Percentiles rank a stretch among this genome's conserved stretches.
Evolutionary conservation across 176 grass and related monocot species (phyloP).

Genomic region (Puccinellia tenuiflora): DNA sequence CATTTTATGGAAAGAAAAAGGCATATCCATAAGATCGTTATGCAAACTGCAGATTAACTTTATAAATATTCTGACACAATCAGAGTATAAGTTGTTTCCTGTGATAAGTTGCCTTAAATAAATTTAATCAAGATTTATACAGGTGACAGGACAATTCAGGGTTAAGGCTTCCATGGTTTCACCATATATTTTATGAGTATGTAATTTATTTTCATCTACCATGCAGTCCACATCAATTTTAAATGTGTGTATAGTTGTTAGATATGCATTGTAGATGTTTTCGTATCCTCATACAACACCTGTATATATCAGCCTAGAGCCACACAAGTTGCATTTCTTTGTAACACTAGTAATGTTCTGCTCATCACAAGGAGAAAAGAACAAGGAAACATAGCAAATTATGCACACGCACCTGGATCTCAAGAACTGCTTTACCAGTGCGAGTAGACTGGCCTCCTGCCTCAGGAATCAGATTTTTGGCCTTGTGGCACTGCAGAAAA

Average conservation of each 20-base stretch:
- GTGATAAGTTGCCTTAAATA: background rate
- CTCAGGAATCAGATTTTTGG: constrained; percentile 94
- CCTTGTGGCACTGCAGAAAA: constrained; percentile 90
- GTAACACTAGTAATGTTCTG: background rate
- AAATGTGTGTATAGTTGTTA: background rate
- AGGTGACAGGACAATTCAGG: background rate
- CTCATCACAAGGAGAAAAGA: background rate
- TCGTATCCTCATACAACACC: background rate
- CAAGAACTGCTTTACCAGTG: constrained; percentile 88
- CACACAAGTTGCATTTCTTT: background rate
- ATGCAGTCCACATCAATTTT: background rate
- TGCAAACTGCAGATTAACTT: background rate
- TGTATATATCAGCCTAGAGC: background rate
- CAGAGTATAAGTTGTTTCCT: background rate
- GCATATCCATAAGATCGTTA: background rate
- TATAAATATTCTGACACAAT: background rate
- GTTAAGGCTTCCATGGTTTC: background rate
- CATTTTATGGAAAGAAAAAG: background rate
- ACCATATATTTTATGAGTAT: background rate
- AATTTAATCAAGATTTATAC: background rate
- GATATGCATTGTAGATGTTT: background rate
- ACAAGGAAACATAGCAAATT: constrained; percentile 10
- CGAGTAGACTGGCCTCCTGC: constrained; percentile 69
- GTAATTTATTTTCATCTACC: background rate
- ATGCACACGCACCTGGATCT: constrained; percentile 50